Evolutionary conservation across 192 early-diverging fungal species (phyloP).

Genomic region (Coemansia sp.): DNA sequence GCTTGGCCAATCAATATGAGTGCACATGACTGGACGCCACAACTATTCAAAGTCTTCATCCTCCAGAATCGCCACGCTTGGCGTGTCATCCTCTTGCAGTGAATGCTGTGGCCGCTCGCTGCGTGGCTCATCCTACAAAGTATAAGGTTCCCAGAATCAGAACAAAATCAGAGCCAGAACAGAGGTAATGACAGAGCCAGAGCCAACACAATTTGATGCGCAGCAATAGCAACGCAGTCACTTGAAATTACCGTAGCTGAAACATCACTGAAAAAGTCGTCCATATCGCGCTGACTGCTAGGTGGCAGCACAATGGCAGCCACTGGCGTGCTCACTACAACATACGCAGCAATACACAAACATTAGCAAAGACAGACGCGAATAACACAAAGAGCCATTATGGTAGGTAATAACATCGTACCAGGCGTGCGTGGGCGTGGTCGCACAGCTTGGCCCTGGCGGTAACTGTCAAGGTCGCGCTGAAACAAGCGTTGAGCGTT

Average conservation of each 20-base stretch:
- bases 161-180: not conserved
- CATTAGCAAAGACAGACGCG: slow-evolving; percentile 2
- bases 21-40: slow-evolving; percentile 5
- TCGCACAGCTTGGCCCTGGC: slow-evolving; percentile 14
- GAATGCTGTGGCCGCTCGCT: not conserved
- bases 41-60: slow-evolving; percentile 8
- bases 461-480: slow-evolving; percentile 45
- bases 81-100: slow-evolving; percentile 7
- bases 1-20: slow-evolving; percentile 2
- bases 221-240: not conserved
- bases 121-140: not conserved
- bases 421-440: not conserved
- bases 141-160: not conserved
- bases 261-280: slow-evolving; percentile 9
- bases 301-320: slow-evolving; percentile 25
- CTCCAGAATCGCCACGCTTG: slow-evolving; percentile 4
- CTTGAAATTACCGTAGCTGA: not conserved
- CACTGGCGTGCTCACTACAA: slow-evolving; percentile 4
- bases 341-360: not conserved
- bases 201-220: not conserved
- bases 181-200: not conserved
- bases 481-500: slow-evolving; percentile 42
- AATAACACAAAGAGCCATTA: not conserved
- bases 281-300: slow-evolving; percentile 1
- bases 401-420: not conserved